Evolutionary conservation across 345 rosid species (phyloP).

Genomic region (Eucalyptus marginata): DNA sequence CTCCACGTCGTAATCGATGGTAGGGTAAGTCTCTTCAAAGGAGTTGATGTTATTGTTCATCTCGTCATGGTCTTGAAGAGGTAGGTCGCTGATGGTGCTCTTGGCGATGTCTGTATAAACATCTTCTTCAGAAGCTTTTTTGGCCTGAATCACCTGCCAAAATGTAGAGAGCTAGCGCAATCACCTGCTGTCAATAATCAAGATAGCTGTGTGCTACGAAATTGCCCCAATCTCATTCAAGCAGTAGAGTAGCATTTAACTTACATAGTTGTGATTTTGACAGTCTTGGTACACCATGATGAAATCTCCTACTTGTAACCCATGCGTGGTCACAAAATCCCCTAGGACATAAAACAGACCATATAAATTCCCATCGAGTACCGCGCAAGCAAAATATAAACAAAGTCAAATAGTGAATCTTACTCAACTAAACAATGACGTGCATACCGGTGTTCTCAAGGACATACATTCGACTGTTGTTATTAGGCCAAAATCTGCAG

Average conservation of each 20-base stretch:
- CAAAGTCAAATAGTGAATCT: background rate
- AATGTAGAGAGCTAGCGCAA: background rate
- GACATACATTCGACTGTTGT: conserved; percentile 96
- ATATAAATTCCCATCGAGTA: background rate
- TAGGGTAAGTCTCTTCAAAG: conserved; percentile 25
- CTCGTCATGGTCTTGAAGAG: conserved; percentile 24
- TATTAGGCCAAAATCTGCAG: conserved; percentile 95
- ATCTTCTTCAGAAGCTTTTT: conserved; percentile 60
- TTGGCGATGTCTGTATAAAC: conserved; percentile 40
- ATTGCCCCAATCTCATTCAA: background rate
- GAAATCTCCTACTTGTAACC: conserved; percentile 73
- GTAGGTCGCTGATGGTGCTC: conserved; percentile 33
- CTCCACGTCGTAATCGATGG: conserved; percentile 26
- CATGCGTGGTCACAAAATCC: conserved; percentile 73
- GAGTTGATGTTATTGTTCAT: conserved; percentile 22
- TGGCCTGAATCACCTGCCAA: conserved; percentile 78
- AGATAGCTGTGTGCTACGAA: background rate
- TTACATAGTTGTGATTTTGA: conserved; percentile 56
- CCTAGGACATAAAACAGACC: conserved; percentile 23
- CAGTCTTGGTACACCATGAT: conserved; percentile 67
- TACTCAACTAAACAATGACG: background rate
- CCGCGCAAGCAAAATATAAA: background rate
- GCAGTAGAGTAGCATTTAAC: background rate
- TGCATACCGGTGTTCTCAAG: conserved; percentile 85
- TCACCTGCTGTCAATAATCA: background rate